phyloP scores from a whole-genome alignment of 805 yeast genomes.

The Cyberlindnera lachancei region DNA sequence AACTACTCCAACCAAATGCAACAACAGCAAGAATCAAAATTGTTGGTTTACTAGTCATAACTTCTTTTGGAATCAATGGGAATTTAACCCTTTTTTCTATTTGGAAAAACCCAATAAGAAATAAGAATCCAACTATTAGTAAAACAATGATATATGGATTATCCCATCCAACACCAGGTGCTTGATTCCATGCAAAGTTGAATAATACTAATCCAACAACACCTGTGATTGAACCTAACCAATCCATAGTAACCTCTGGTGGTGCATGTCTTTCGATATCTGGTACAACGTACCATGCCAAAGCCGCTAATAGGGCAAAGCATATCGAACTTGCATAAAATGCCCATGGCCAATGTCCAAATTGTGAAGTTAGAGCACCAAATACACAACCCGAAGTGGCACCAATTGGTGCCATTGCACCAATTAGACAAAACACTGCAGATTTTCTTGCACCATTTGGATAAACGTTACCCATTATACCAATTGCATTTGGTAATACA shows the following conservation, averaged over 20 bases:
- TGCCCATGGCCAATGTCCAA: slow-evolving; percentile 44
- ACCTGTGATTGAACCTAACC: slow-evolving; percentile 49
- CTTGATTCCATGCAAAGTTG: slow-evolving; percentile 71
- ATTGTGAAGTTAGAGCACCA: slow-evolving; percentile 39
- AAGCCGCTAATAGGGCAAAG: slow-evolving; percentile 23
- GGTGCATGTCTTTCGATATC: slow-evolving; percentile 13
- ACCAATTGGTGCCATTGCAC: slow-evolving; percentile 56
- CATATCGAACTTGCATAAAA: slow-evolving; percentile 36
- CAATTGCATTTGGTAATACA: slow-evolving; percentile 52
- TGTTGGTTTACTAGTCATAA: slow-evolving; percentile 37
- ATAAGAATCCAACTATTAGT: slow-evolving; percentile 40
- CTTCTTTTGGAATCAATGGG: slow-evolving; percentile 49
- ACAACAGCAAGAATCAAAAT: slow-evolving; percentile 43
- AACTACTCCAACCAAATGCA: slow-evolving; percentile 69
- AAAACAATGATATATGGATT: slow-evolving; percentile 49
- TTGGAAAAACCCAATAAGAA: slow-evolving; percentile 37
- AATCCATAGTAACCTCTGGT: slow-evolving; percentile 32
- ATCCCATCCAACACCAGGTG: slow-evolving; percentile 65
- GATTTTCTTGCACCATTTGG: slow-evolving; percentile 42
- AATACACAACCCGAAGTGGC: slow-evolving; percentile 46
- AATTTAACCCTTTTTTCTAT: slow-evolving; percentile 37
- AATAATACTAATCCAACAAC: slow-evolving; percentile 53
- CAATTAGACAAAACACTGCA: slow-evolving; percentile 45
- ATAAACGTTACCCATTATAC: slow-evolving; percentile 41
- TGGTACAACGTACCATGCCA: slow-evolving; percentile 30